Base-by-base conservation (phyloP, 176 grass and related monocot genomes). In the Musa beccarii region DNA sequence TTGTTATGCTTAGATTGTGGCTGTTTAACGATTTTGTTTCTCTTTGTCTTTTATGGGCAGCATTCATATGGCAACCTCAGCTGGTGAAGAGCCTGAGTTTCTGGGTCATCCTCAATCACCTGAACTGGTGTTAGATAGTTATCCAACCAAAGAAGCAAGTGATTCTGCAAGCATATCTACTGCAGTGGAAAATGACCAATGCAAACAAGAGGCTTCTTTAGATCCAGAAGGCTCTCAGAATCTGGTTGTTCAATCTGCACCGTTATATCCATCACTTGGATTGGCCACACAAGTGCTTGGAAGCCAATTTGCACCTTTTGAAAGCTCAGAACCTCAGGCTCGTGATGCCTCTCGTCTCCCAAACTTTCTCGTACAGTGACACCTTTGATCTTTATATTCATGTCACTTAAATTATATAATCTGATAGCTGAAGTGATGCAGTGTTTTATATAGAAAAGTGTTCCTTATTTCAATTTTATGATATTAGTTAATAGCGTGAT, bases 321-420 rank as follows among this genome's bases (percentile, higher is more conserved):
- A 92, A 64, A 87, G 75, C 66, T 87, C 83, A 56, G 89, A 90
- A 68, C 67, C 81, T 75, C 84, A 89, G 85, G 80, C 70, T 73
- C 13, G 51, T 85, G 75, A 22, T 11, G 51, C 53, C 49, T 85
- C 78, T 81, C 81, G 69, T 26, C 50, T 83, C 55, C 81, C 85
- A 29, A 83, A 75, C 74, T 76, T 78, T 52, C 63, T 87, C 81
- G 85, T 87, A 83, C 10, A 22, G 15, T 65, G 13, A 63, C 16
- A 21, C 52, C 62, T 62, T 76, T 43, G 23, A 16, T 54, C 80
- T 84, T 76, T 65, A 6, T 73, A 28, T 8, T 54, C 1, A 11
- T 66, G 49, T 70, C 19, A 20, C 2, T 20, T 51, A 52, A 70
- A 51, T 16, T 16, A 2, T 68, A 43, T 68, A 26, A 34, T 67